Conservation (phyloP, 441 rosid genomes). For the Erysimum cheiri region DNA sequence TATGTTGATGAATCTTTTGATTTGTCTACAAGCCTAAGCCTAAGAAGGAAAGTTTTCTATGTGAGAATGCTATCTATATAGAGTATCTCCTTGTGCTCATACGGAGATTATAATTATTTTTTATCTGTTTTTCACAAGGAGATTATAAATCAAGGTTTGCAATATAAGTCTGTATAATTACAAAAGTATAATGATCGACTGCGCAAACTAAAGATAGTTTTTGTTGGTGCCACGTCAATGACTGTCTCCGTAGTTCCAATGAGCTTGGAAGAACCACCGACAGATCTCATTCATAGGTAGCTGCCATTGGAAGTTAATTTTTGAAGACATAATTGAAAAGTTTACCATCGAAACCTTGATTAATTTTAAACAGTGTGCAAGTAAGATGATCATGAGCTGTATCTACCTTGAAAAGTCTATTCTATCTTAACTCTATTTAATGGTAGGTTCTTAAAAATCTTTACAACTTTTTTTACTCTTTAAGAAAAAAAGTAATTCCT, state of each 20-base stretch:
- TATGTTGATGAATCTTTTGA: background rate
- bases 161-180: no score
- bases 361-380: background rate
- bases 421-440: constrained; percentile 9
- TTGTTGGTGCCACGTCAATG: constrained; percentile 12
- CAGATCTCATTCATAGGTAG: constrained; percentile 29
- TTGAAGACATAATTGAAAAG: background rate
- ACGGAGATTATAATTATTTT: background rate
- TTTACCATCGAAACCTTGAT: background rate
- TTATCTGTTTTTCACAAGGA: background rate
- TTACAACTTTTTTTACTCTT: background rate
- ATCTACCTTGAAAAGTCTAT: constrained; percentile 31
- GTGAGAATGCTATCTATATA: background rate
- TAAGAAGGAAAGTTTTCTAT: background rate
- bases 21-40: background rate
- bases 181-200: no score
- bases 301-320: background rate
- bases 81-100: background rate
- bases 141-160: no score
- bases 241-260: constrained; percentile 25
- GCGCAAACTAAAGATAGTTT: no score
- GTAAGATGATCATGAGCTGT: constrained; percentile 28
- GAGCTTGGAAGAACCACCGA: constrained; percentile 38
- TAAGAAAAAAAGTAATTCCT: background rate
- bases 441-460: background rate